Base-by-base conservation (phyloP, 2,329 filamentous ascomycete genomes). In the Ascochyta pisi region DNA sequence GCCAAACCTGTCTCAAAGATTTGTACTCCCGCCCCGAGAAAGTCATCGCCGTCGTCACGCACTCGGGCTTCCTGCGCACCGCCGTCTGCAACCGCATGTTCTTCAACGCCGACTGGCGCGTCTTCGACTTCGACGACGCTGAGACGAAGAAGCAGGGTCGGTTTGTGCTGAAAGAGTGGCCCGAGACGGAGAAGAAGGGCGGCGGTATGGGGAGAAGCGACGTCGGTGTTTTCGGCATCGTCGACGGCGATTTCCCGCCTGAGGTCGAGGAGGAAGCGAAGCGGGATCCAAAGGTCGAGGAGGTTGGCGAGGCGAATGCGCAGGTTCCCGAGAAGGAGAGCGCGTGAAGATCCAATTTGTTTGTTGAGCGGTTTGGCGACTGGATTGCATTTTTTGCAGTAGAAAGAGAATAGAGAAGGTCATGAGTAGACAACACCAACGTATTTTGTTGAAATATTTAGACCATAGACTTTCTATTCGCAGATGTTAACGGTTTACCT, bases 91-190 rank as follows among this genome's bases (percentile, higher is more conserved):
- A 85, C 38, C 67, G 71, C 22, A 64, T 70, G 49, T 78, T 74
- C 54, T 83, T 82, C 68, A 89, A 89, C 59, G 83, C 83, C 10
- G 87, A 89, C 64, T 89, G 86, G 70, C 81, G 87, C 12, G 76
- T 89, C 27, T 89, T 89, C 64, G 80, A 84, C 16, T 85, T 86
- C 61, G 78, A 73, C 2, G 73, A 73, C 5, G 73, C 69, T 3
- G 80, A 84, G 67, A 80, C 81, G 67, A 75, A 79, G 46, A 73
- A 74, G 61, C 80, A 67, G 48, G 65, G 81, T 83, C 68, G 78
- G 76, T 74, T 46, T 65, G 50, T 69, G 22, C 43, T 76, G 77
- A 72, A 65, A 49, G 83, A 88, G 70, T 81, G 81, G 67, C 77
- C 81, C 40, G 71, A 74, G 64, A 85, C 81, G 7, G 73, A 73